A percentile compares a stretch with the other conserved stretches of the same genome.
Conservation (phyloP, 2,329 filamentous ascomycete genomes). For the Chlorencoelia australis region DNA sequence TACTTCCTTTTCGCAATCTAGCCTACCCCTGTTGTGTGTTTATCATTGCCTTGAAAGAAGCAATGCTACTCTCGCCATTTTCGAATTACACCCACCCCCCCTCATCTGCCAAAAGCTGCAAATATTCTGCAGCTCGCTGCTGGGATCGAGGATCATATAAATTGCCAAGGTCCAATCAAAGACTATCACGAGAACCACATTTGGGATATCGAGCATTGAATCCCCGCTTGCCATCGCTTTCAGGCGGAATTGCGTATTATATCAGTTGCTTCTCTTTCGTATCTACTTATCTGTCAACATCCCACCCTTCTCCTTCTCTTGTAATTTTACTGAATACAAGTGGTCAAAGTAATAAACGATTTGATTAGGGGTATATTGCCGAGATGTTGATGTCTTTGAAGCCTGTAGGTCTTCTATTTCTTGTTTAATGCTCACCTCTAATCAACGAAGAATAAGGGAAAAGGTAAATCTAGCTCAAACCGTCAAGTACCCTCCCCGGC, state of each 20-base stretch:
- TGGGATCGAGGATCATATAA: constrained; percentile 4
- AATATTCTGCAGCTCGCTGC: constrained; percentile 1
- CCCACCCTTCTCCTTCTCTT: not conserved
- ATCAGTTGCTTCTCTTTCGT: not conserved
- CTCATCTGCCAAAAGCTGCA: not conserved
- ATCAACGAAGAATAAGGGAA: not conserved
- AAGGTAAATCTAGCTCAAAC: not conserved
- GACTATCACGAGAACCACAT: constrained; percentile 12
- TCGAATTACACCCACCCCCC: not conserved
- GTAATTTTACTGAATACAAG: not conserved
- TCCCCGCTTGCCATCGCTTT: constrained; percentile 9
- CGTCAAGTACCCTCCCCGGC: not conserved
- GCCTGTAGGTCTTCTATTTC: not conserved
- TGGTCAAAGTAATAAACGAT: not conserved
- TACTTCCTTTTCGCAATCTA: not conserved
- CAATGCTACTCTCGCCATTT: not conserved
- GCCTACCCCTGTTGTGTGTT: not conserved
- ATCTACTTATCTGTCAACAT: not conserved
- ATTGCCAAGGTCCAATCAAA: constrained; percentile 13
- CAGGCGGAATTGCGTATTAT: constrained; percentile 1
- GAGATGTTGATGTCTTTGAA: not conserved
- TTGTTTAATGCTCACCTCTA: not conserved
- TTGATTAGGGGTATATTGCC: not conserved
- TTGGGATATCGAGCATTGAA: constrained; percentile 1
- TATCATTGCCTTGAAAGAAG: not conserved